A percentile compares a stretch with the other conserved stretches of the same genome.
Evolutionary conservation across 2,329 filamentous ascomycete species (phyloP).

Genomic region (Alternaria rosae): DNA sequence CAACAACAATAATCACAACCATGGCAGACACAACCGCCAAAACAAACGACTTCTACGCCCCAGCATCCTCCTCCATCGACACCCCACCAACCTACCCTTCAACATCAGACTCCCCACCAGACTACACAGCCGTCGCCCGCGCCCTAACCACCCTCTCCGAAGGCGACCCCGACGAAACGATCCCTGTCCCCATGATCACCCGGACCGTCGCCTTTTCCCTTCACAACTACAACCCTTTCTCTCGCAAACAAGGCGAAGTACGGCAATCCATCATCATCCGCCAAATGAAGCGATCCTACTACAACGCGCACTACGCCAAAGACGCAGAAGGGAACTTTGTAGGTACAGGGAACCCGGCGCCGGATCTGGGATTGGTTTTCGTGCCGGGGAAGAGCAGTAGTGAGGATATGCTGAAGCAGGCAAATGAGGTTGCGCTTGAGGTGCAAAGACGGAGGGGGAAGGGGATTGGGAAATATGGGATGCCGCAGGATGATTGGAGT

Average conservation of each 20-base stretch:
- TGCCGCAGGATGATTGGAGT: not conserved
- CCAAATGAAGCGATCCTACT: constrained; percentile 32
- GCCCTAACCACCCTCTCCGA: constrained; percentile 8
- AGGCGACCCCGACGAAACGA: constrained; percentile 19
- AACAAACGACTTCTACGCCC: not conserved
- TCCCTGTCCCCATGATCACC: constrained; percentile 21
- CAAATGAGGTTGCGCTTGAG: constrained; percentile 34
- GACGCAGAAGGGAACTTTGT: constrained; percentile 38
- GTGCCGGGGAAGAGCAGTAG: constrained; percentile 38
- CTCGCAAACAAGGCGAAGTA: constrained; percentile 11
- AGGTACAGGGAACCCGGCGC: constrained; percentile 31
- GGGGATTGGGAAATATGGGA: constrained; percentile 19
- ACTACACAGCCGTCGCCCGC: constrained; percentile 14
- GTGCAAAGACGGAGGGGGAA: constrained; percentile 20
- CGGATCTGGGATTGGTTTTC: constrained; percentile 37
- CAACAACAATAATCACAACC: not conserved
- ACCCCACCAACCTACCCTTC: constrained; percentile 13
- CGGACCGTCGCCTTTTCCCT: constrained; percentile 14
- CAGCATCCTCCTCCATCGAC: not conserved
- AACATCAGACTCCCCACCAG: constrained; percentile 1
- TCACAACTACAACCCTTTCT: constrained; percentile 24
- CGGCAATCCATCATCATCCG: constrained; percentile 10
- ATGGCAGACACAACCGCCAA: not conserved
- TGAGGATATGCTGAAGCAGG: constrained; percentile 38
- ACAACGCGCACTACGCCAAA: constrained; percentile 41